Conservation (phyloP, 139 green algal species). For the Yamagishiella unicocca region DNA sequence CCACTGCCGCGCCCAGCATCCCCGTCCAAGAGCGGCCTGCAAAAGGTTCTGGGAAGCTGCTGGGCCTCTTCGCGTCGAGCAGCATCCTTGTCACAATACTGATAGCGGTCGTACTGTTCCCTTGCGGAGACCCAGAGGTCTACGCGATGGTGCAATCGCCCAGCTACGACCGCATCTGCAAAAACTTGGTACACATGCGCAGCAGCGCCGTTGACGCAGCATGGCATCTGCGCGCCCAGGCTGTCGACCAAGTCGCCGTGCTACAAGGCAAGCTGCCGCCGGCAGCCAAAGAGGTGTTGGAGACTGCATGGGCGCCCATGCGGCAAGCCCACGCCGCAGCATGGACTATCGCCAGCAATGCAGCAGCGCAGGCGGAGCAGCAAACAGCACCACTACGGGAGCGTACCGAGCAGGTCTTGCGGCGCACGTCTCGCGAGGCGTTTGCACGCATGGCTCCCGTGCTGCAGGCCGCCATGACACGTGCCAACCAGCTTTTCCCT, state of each 20-base stretch:
- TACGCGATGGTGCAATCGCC: not conserved
- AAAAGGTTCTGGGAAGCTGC: not conserved
- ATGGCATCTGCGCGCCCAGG: not conserved
- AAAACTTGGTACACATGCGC: not conserved
- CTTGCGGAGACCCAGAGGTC: not conserved
- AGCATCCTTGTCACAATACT: not conserved
- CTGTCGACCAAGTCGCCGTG: not conserved
- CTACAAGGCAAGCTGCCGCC: not conserved
- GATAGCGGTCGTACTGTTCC: not conserved
- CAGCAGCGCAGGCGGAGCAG: not conserved
- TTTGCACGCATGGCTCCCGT: not conserved
- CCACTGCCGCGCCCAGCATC: not conserved
- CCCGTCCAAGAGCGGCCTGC: not conserved
- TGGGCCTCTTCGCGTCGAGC: not conserved
- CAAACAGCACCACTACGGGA: not conserved
- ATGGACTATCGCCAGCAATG: not conserved
- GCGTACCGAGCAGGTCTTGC: not conserved
- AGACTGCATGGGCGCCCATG: not conserved
- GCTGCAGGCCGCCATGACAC: not conserved
- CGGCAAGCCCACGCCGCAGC: not conserved
- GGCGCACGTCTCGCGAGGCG: not conserved
- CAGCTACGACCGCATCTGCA: slow-evolving; percentile 11
- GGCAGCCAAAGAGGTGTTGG: not conserved
- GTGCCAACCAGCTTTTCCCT: too few species aligned
- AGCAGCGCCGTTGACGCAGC: not conserved